Percentiles rank a stretch among this genome's conserved stretches.
These are phyloP conservation scores for Tritrichomonas musculus DNA, from an alignment of 208 protist species.

Conservation along the genomic window DNA sequence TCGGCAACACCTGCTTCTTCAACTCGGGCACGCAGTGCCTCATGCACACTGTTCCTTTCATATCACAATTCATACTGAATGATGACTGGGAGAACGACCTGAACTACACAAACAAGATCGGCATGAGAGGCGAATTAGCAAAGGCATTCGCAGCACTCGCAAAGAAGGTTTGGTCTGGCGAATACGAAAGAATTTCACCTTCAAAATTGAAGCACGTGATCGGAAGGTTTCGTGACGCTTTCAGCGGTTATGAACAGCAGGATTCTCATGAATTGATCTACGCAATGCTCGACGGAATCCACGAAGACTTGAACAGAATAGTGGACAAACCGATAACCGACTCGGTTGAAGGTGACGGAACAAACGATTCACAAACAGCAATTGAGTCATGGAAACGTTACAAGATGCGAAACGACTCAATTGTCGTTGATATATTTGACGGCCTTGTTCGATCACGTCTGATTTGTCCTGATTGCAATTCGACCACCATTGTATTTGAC, in stretches of 20 bases:
- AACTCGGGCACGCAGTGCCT: neutral
- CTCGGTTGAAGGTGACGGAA: neutral
- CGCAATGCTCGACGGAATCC: constrained; percentile 68
- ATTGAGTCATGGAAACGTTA: neutral
- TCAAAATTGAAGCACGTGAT: constrained; percentile 45
- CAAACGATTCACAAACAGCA: neutral
- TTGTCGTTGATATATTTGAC: constrained; percentile 5
- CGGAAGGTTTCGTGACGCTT: constrained; percentile 33
- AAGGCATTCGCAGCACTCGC: neutral
- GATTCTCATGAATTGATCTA: constrained; percentile 57
- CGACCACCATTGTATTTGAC: constrained; percentile 20
- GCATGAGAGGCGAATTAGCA: neutral
- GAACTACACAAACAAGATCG: neutral
- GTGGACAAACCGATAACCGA: neutral
- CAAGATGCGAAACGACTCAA: neutral
- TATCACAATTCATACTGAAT: neutral
- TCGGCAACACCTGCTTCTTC: constrained; percentile 32
- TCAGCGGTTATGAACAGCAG: constrained; percentile 41
- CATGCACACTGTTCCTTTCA: neutral
- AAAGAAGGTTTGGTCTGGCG: neutral
- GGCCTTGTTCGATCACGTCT: neutral
- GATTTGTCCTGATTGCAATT: constrained; percentile 25
- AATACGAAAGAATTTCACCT: constrained; percentile 19
- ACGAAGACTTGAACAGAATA: constrained; percentile 70
- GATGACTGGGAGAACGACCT: neutral